Evolutionary conservation across 345 rosid species (phyloP), one percentile per base, ranked within the genome.

Genomic region (Rhizophora apiculata): DNA sequence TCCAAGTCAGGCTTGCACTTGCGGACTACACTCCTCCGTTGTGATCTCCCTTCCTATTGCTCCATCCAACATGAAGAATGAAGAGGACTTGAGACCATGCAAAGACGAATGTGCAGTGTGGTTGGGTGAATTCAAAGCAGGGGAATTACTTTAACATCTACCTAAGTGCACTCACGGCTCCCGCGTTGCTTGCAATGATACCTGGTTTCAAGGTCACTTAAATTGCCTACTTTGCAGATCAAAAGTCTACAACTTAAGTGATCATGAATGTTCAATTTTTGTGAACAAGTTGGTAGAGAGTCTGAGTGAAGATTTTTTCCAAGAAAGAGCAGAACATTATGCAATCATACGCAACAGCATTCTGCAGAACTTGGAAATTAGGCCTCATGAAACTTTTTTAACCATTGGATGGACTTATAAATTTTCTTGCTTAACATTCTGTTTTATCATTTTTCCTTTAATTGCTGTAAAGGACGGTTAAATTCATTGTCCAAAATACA

Each of bases 181-280:
- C 62, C 84, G 79, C 30, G 31, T 68, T 20, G 26, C 74, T n/a
- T 75, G 85, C 63, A 81, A 82, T 29, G 78, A 81, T 69, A 69
- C 77, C 15, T 82, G 85, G 88, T 77, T 82, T 72, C 74, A 52
- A 64, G 43, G 61, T 11, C 90, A 76, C 67, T 76, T 79, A 0
- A 84, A 27, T 39, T 82, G 84, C 24, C 85, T 84, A 6, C 72
- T 82, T 18, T 74, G 83, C 63, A 78, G 85, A 52, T 68, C 85
- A 39, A 26, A 55, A 1, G 78, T 71, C 10, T 29, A 7, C 52
- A 39, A 61, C 52, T 26, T 39, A 16, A 27, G 31, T 16, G 8
- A 34, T 26, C 65, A 18, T 15, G 80, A 70, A 46, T 56, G 46
- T 46, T 66, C 70, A 18, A 49, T 76, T 29, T 72, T 74, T 6